Evolutionary conservation across 306 rosid genomes (phyloP).

Genomic region (Gastrolobium villosum): DNA sequence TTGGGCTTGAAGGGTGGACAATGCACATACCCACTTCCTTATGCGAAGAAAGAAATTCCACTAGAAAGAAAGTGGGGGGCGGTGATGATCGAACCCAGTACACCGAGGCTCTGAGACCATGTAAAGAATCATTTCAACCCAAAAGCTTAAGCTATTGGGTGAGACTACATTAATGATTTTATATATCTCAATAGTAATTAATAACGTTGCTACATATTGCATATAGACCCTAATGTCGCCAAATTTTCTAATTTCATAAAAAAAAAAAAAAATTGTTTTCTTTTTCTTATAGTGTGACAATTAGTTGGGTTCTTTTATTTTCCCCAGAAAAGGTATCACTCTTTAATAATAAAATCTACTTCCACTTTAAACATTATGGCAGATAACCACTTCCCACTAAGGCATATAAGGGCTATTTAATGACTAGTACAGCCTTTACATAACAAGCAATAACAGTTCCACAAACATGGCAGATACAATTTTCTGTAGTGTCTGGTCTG

Average conservation of each 20-base stretch:
- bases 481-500: not conserved
- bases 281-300: not conserved
- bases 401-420: not conserved
- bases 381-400: not conserved
- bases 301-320: slow-evolving; percentile 5
- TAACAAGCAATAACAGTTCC: slow-evolving; percentile 5
- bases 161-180: no score
- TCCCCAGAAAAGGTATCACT: not conserved
- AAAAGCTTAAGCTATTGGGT: no score
- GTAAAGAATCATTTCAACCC: no score
- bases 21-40: no score
- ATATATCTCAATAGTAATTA: no score
- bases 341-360: not conserved
- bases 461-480: slow-evolving; percentile 10
- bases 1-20: no score
- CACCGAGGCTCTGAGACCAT: no score
- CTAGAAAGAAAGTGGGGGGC: no score
- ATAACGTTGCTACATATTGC: no score
- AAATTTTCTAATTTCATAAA: not conserved
- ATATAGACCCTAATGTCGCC: not conserved
- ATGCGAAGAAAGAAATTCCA: no score
- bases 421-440: slow-evolving; percentile 1
- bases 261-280: not conserved
- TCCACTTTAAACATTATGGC: not conserved
- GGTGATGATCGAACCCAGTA: no score